These are phyloP conservation scores for Candida insectorum DNA, from an alignment of 805 yeast species.

Conservation along the genomic window DNA sequence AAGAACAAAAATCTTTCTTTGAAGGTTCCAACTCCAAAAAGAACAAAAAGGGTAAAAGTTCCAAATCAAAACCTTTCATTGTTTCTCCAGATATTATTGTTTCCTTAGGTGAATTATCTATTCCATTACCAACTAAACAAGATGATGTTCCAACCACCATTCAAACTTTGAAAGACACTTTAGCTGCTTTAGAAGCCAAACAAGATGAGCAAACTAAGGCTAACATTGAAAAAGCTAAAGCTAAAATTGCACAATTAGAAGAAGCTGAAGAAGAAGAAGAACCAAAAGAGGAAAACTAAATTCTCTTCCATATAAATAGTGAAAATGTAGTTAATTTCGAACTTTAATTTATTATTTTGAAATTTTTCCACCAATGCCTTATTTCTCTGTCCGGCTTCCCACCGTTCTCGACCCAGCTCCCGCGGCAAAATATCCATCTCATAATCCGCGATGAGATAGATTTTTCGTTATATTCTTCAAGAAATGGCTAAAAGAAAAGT, in stretches of 20 bases:
- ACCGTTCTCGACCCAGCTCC: background rate
- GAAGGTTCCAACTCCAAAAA: conserved; percentile 44
- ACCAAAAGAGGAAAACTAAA: conserved; percentile 41
- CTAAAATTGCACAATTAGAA: conserved; percentile 67
- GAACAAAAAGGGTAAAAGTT: conserved; percentile 46
- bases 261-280: conserved; percentile 38
- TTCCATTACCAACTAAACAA: conserved; percentile 72
- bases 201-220: conserved; percentile 80
- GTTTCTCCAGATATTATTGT: conserved; percentile 80
- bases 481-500: conserved; percentile 20
- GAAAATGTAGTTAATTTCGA: background rate
- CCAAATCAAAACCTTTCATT: conserved; percentile 55
- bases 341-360: background rate
- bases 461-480: conserved; percentile 2
- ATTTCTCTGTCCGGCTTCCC: too few species aligned
- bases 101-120: conserved; percentile 69
- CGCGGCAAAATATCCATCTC: background rate
- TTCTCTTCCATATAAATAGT: too few species aligned
- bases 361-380: too few species aligned
- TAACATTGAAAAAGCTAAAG: conserved; percentile 73
- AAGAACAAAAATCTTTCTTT: conserved; percentile 59
- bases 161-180: conserved; percentile 67
- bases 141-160: conserved; percentile 69
- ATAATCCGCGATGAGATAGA: conserved; percentile 5
- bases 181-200: conserved; percentile 60